Evolutionary conservation across 2,329 filamentous ascomycete species (phyloP), one percentile per base, ranked within the genome.

Genomic region (Microcyclospora tardicrescens): DNA sequence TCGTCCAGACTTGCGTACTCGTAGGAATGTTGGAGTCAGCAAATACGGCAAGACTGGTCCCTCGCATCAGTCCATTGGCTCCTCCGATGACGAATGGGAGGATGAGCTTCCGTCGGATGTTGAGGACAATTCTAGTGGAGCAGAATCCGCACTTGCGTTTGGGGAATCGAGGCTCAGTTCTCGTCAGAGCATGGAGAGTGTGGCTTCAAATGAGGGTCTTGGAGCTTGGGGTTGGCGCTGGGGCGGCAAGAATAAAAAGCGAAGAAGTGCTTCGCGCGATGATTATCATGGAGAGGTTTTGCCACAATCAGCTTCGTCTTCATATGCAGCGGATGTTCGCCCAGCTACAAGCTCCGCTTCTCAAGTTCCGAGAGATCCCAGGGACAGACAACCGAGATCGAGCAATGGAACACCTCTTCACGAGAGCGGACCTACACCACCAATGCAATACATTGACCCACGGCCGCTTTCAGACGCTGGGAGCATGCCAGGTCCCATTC

Each of bases 371-470:
- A 24, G 19, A 8, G 19, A 24, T 8, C 5, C 19, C 19, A 8
- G 19, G 8, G 19, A 24, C 19, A 24, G 19, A 24, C 19, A 24
- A 4, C 19, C 4, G 19, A 4, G 19, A 8, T 24, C 19, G 8
- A 8, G 8, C 19, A 24, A 24, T 8, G 19, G 19, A 5, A 24
- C 8, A 8, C 19, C 19, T 24, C 8, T 24, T 24, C 19, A 8
- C 19, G 19, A 24, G 8, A 63, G 43, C 24, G 69, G 65, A 43
- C 76, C 69, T 28, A 62, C 66, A 36, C 53, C 59, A 56, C 59
- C 68, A 9, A 63, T 84, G 61, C 77, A 79, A 51, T 69, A 73
- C 24, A 72, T 84, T 28, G 79, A 78, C 48, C 75, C 83, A 6
- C 63, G 79, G 27, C 73, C 79, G 4, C 79, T 79, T 1, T 71